Evolutionary conservation across 2,329 filamentous ascomycete species (phyloP).

Genomic region (Ampelomyces quisqualis): DNA sequence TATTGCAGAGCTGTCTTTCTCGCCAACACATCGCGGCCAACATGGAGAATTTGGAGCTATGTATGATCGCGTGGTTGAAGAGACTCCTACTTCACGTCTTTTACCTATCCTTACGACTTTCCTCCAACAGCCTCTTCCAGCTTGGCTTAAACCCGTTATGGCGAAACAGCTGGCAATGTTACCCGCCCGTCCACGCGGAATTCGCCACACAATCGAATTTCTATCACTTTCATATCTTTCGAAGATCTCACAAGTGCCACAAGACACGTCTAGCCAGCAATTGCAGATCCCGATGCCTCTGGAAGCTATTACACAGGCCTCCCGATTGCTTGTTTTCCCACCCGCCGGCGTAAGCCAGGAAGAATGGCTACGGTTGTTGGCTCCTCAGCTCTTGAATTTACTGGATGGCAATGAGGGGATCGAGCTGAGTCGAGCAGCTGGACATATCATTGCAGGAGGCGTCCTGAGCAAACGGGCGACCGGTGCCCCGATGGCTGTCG

Average conservation of each 20-base stretch:
- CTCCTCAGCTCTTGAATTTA: constrained; percentile 61
- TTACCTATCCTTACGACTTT: constrained; percentile 63
- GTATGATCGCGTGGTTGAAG: constrained; percentile 20
- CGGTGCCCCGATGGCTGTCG: constrained; percentile 62
- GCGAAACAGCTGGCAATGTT: constrained; percentile 60
- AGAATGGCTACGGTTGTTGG: constrained; percentile 61
- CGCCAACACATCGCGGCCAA: constrained; percentile 17
- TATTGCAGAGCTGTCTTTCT: constrained; percentile 38
- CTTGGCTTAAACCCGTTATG: constrained; percentile 61
- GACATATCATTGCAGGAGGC: constrained; percentile 65
- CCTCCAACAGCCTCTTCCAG: constrained; percentile 62
- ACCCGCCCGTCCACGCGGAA: constrained; percentile 63
- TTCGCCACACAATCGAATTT: constrained; percentile 69
- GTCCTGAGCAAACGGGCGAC: constrained; percentile 64
- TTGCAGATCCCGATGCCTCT: constrained; percentile 62
- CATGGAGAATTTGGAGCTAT: constrained; percentile 16
- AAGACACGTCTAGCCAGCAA: constrained; percentile 35
- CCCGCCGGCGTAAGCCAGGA: constrained; percentile 57
- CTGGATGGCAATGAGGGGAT: constrained; percentile 62
- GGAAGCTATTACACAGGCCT: constrained; percentile 65
- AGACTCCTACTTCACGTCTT: constrained; percentile 55
- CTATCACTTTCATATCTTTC: constrained; percentile 66
- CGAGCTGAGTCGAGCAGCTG: constrained; percentile 60
- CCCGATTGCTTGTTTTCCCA: constrained; percentile 61
- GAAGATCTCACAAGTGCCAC: constrained; percentile 47